phyloP scores from a whole-genome alignment of 2,329 filamentous ascomycete species.

The Zalaria obscura region DNA sequence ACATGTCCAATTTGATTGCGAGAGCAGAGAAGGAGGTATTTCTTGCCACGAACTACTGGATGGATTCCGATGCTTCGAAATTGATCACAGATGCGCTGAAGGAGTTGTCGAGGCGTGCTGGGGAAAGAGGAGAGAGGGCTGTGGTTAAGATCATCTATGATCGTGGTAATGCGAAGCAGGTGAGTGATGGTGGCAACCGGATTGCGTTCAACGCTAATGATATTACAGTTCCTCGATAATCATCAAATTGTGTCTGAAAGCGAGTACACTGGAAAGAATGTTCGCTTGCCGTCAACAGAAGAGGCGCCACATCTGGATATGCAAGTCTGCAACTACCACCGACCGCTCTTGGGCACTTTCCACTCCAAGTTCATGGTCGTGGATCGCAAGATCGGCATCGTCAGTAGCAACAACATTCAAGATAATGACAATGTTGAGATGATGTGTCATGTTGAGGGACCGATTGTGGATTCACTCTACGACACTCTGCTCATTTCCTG shows the following conservation, averaged over 20 bases:
- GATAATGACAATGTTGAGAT: slow-evolving; percentile 67
- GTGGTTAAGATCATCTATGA: slow-evolving; percentile 67
- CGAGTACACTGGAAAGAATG: slow-evolving; percentile 38
- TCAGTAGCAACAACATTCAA: slow-evolving; percentile 68
- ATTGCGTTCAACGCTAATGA: slow-evolving; percentile 2
- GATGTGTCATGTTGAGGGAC: slow-evolving; percentile 62
- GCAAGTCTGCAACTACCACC: slow-evolving; percentile 60
- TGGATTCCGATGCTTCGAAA: slow-evolving; percentile 50
- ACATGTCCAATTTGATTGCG: slow-evolving; percentile 64
- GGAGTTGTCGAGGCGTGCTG: slow-evolving; percentile 54
- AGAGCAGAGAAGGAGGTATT: slow-evolving; percentile 59
- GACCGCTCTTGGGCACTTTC: slow-evolving; percentile 56
- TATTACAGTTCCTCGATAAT: slow-evolving; percentile 38
- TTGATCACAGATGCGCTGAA: slow-evolving; percentile 51
- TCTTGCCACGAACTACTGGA: slow-evolving; percentile 65
- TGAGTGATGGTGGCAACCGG: slow-evolving; percentile 8
- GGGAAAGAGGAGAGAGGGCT: slow-evolving; percentile 39
- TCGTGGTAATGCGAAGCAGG: slow-evolving; percentile 49
- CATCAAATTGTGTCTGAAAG: slow-evolving; percentile 46
- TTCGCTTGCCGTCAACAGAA: slow-evolving; percentile 45
- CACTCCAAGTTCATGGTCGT: slow-evolving; percentile 69
- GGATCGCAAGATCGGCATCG: slow-evolving; percentile 53
- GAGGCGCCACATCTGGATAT: slow-evolving; percentile 61
- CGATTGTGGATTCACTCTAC: slow-evolving; percentile 62
- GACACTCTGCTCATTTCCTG: slow-evolving; percentile 62